phyloP scores from a whole-genome alignment of 2,329 filamentous ascomycete species.

The Apiospora marii region DNA sequence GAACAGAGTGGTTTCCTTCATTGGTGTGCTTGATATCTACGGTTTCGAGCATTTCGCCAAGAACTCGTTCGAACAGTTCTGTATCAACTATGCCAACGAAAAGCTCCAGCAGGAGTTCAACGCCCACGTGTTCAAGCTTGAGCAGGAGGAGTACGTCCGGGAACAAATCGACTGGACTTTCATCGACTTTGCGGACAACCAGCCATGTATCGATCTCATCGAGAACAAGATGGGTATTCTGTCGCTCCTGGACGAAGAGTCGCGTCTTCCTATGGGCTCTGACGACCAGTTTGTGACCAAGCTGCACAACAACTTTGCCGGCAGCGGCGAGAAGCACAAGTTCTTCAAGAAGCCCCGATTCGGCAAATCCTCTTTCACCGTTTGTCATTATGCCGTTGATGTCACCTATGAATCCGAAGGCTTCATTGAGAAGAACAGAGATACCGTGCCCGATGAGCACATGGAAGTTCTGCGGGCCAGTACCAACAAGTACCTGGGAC shows the following conservation, averaged over 20 bases:
- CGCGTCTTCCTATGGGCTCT: constrained; percentile 93
- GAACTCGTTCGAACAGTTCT: constrained; percentile 99
- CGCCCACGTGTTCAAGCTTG: constrained; percentile 97
- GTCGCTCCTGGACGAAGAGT: constrained; percentile 94
- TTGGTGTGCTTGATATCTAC: constrained; percentile 98
- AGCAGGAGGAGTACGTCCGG: constrained; percentile 95
- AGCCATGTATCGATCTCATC: constrained; percentile 98
- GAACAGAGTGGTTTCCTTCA: constrained; percentile 84
- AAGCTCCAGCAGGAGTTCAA: constrained; percentile 99
- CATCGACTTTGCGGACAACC: constrained; percentile 99
- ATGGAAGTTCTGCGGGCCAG: constrained; percentile 90
- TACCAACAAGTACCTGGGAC: constrained; percentile 82
- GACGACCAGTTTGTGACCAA: constrained; percentile 98
- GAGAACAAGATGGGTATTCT: constrained; percentile 96
- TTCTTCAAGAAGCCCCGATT: constrained; percentile 99
- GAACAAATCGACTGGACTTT: constrained; percentile 99
- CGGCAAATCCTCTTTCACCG: constrained; percentile 95
- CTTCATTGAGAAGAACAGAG: constrained; percentile 99
- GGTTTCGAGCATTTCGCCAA: constrained; percentile 99
- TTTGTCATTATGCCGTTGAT: constrained; percentile 97
- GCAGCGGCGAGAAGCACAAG: constrained; percentile 78
- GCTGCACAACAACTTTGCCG: constrained; percentile 88
- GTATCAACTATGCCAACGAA: constrained; percentile 99
- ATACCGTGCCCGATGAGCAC: constrained; percentile 98
- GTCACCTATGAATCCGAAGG: constrained; percentile 99